Evolutionary conservation across 495 filamentous ascomycete species (phyloP), one percentile per base, ranked within the genome.

Genomic region (Xanthoparmelia taractica): DNA sequence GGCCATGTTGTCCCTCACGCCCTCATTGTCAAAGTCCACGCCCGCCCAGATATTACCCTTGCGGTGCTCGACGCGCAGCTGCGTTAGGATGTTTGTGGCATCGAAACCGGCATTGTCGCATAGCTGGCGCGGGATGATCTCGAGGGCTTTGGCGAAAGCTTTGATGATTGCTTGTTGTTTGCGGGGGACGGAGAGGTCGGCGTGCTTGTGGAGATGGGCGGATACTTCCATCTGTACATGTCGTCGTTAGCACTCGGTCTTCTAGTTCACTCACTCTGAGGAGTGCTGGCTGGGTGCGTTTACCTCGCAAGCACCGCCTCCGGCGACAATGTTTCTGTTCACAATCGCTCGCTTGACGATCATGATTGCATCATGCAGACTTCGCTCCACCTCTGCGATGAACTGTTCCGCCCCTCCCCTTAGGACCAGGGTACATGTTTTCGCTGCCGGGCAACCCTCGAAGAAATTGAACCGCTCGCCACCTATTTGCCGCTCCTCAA

Each of bases 21-120:
- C 91, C 77, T 97, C 94, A 71, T 92, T 85, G 48, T 84, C 80
- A 70, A 98, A 97, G 78, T 98, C 94, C 27, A 98, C 92, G 71
- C 94, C 94, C 36, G 91, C 91, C 94, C 94, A 98, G 50, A 83
- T 84, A 72, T 89, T 89, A 60, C 90, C 90, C 75, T 91, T 90
- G 66, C 88, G 80, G 78, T 98, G 94, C 81, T 96, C 92, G 66
- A 97, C 94, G 47, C 94, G 88, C 66, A 98, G 80, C 58, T 87
- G 85, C 76, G 96, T 98, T 55, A 98, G 83, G 65, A 98, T 96
- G 73, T 98, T 95, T 57, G 94, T 97, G 20, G 94, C 92, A 69
- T 98, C 94, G 74, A 98, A 97, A 61, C 94, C 94, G 47, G 94
- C 94, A 70, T 98, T 98, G 78, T 98, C 94, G 74, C 94, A 97